A percentile compares a stretch with the other conserved stretches of the same genome.
Conservation (phyloP, 2,329 filamentous ascomycete species). For the Fusarium anguioides region DNA sequence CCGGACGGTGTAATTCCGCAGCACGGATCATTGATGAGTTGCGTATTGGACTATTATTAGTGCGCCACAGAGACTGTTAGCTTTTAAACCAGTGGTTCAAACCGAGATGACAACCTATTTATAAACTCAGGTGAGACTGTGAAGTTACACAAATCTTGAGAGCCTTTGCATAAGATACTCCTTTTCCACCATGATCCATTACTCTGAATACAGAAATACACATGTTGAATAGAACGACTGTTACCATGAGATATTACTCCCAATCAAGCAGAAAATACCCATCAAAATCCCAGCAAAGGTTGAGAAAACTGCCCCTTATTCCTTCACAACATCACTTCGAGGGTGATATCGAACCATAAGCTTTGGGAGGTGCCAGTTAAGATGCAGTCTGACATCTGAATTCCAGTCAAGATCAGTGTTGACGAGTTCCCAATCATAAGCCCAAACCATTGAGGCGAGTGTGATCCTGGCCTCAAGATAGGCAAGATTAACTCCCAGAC, state of each 20-base stretch:
- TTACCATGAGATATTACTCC: not conserved
- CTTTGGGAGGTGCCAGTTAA: not conserved
- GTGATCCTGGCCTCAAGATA: not conserved
- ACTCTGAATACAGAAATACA: not conserved
- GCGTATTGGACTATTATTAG: too few species aligned
- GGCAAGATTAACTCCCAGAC: slow-evolving; percentile 12
- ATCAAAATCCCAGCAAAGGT: too few species aligned
- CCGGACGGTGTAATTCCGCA: not conserved
- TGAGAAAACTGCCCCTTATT: too few species aligned
- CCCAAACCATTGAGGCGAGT: not conserved
- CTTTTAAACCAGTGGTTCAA: too few species aligned
- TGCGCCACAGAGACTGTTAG: not conserved
- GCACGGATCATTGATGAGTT: not conserved
- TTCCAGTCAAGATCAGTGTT: not conserved
- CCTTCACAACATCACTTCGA: not conserved
- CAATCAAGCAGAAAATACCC: too few species aligned
- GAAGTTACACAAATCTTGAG: not conserved
- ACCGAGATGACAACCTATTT: not conserved
- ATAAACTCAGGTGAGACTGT: not conserved
- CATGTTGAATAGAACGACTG: not conserved
- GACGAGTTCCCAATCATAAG: slow-evolving; percentile 9
- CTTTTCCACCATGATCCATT: not conserved
- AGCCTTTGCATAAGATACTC: not conserved
- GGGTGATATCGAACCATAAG: not conserved
- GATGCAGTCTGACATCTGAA: not conserved